These are phyloP conservation scores for Hanseniaspora jakobsenii DNA, from an alignment of 805 yeast genomes.

Conservation along the genomic window DNA sequence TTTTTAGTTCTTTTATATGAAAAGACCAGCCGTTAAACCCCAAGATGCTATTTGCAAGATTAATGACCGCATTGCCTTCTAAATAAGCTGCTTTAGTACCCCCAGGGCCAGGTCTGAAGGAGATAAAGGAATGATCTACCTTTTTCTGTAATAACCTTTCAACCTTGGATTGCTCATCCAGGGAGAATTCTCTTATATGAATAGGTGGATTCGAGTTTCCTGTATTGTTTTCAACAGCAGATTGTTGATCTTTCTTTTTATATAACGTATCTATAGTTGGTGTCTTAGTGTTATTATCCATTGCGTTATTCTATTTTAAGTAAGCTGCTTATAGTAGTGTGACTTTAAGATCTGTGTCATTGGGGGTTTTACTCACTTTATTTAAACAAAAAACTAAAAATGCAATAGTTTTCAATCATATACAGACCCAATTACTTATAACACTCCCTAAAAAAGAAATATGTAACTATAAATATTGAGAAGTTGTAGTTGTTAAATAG, in stretches of 20 bases:
- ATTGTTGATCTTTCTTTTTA: background rate
- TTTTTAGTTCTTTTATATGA: slow-evolving; percentile 50
- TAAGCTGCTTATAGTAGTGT: no score
- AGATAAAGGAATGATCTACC: slow-evolving; percentile 67
- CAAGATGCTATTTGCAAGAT: slow-evolving; percentile 67
- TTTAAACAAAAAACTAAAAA: no score
- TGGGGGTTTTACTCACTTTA: no score
- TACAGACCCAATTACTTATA: no score
- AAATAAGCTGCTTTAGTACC: slow-evolving; percentile 57
- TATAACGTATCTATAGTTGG: background rate
- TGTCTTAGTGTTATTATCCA: background rate
- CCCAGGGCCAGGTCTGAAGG: slow-evolving; percentile 66
- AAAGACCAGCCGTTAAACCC: slow-evolving; percentile 79
- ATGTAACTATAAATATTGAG: no score
- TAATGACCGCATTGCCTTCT: slow-evolving; percentile 76
- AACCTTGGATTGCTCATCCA: slow-evolving; percentile 6
- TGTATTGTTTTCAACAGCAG: no score
- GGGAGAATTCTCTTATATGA: slow-evolving; percentile 13
- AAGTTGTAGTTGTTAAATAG: no score
- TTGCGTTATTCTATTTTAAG: no score
- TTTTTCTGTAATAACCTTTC: slow-evolving; percentile 24
- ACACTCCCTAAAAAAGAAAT: no score
- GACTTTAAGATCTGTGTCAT: no score
- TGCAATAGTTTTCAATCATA: no score
- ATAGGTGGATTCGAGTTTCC: slow-evolving; percentile 1